Conservation (phyloP, 257 asterid genomes). For the Cynanchum wilfordii region DNA sequence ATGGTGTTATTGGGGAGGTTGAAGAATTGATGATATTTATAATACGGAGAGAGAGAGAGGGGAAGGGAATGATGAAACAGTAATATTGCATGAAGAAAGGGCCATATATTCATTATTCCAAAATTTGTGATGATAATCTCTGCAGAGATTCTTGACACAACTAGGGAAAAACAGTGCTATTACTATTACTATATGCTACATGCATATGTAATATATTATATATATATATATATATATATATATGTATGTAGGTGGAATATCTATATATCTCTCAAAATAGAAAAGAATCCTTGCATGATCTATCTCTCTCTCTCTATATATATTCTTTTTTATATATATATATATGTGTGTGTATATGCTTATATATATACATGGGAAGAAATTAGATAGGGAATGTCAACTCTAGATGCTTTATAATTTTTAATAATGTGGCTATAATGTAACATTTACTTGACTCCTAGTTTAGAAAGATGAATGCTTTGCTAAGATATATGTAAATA, state of each 20-base stretch:
- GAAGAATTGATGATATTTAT: too few species aligned
- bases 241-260: background rate
- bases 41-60: background rate
- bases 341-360: background rate
- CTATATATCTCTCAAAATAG: constrained; percentile 3
- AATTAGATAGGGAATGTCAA: constrained; percentile 15
- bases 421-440: background rate
- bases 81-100: background rate
- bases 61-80: background rate
- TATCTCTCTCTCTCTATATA: background rate
- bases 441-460: background rate
- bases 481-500: background rate
- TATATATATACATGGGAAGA: background rate
- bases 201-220: too few species aligned
- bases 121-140: background rate
- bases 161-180: constrained; percentile 9
- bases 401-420: constrained; percentile 12
- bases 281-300: background rate
- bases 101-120: background rate
- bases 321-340: constrained; percentile 11
- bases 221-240: background rate
- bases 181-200: too few species aligned
- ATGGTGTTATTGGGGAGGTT: too few species aligned
- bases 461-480: background rate
- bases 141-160: constrained; percentile 13